Percentiles rank a stretch among this genome's conserved stretches.
Evolutionary conservation across 2,329 filamentous ascomycete species (phyloP).

Genomic region (Diaporthe sp.): DNA sequence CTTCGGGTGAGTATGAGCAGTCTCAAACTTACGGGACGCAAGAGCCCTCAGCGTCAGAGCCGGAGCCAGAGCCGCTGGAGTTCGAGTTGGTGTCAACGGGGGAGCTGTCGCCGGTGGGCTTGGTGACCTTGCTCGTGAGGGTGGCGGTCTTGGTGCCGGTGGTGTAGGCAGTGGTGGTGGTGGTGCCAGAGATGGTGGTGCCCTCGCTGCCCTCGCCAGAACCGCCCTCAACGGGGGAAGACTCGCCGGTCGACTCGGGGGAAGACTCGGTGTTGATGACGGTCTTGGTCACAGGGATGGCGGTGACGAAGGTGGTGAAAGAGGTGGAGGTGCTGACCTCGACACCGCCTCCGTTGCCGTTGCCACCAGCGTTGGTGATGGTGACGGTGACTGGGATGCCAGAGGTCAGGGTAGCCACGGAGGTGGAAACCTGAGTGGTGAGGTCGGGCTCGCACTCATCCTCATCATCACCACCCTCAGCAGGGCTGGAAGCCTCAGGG

Average conservation of each 20-base stretch:
- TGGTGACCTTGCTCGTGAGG: slow-evolving; percentile 34
- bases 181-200: slow-evolving; percentile 34
- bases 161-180: slow-evolving; percentile 36
- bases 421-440: slow-evolving; percentile 46
- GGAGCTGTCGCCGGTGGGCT: slow-evolving; percentile 23
- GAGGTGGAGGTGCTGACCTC: slow-evolving; percentile 38
- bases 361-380: slow-evolving; percentile 41
- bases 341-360: slow-evolving; percentile 34
- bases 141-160: slow-evolving; percentile 39
- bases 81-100: slow-evolving; percentile 22
- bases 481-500: slow-evolving; percentile 14
- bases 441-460: slow-evolving; percentile 42
- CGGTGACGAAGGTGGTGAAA: slow-evolving; percentile 38
- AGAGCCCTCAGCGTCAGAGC: slow-evolving; percentile 32
- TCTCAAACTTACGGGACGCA: slow-evolving; percentile 31
- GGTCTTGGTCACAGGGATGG: slow-evolving; percentile 41
- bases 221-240: slow-evolving; percentile 28
- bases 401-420: slow-evolving; percentile 47
- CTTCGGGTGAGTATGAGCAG: neutral
- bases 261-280: slow-evolving; percentile 36
- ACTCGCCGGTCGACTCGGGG: slow-evolving; percentile 19
- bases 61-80: slow-evolving; percentile 30
- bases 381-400: slow-evolving; percentile 45
- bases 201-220: slow-evolving; percentile 20
- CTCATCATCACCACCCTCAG: slow-evolving; percentile 22